Evolutionary conservation across 2,329 filamentous ascomycete genomes (phyloP).

Genomic region (Escovopsis sp.): DNA sequence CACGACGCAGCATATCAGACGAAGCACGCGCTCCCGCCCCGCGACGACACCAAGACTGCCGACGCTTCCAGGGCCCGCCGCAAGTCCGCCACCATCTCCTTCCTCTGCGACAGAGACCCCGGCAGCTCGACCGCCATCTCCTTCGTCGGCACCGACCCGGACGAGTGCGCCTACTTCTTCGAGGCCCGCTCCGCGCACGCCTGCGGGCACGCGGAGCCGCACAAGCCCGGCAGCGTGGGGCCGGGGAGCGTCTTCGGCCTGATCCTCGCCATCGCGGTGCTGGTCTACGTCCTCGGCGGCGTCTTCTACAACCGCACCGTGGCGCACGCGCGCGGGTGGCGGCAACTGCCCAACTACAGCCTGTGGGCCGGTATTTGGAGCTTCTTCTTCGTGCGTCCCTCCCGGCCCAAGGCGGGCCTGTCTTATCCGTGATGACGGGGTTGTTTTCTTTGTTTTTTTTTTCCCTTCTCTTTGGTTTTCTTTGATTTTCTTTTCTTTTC

Average conservation of each 20-base stretch:
- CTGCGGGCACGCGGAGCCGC: slow-evolving; percentile 53
- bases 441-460: no score
- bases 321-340: slow-evolving; percentile 86
- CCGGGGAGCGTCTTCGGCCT: slow-evolving; percentile 73
- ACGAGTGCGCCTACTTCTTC: slow-evolving; percentile 93
- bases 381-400: slow-evolving; percentile 53
- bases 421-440: slow-evolving; percentile 13
- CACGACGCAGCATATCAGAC: slow-evolving; percentile 5
- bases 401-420: slow-evolving; percentile 16
- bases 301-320: slow-evolving; percentile 93
- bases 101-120: slow-evolving; percentile 80
- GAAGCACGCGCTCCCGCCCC: background rate
- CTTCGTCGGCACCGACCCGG: slow-evolving; percentile 70
- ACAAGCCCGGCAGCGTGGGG: slow-evolving; percentile 57
- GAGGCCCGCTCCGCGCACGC: slow-evolving; percentile 77
- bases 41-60: slow-evolving; percentile 9
- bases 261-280: slow-evolving; percentile 60
- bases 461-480: no score
- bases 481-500: no score
- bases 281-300: slow-evolving; percentile 83
- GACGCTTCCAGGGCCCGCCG: slow-evolving; percentile 23
- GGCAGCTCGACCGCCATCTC: slow-evolving; percentile 55
- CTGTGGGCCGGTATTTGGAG: slow-evolving; percentile 80
- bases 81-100: slow-evolving; percentile 80
- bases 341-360: slow-evolving; percentile 85